Base-by-base conservation (phyloP, 208 protist genomes). In the Acanthamoeba healyi region DNA sequence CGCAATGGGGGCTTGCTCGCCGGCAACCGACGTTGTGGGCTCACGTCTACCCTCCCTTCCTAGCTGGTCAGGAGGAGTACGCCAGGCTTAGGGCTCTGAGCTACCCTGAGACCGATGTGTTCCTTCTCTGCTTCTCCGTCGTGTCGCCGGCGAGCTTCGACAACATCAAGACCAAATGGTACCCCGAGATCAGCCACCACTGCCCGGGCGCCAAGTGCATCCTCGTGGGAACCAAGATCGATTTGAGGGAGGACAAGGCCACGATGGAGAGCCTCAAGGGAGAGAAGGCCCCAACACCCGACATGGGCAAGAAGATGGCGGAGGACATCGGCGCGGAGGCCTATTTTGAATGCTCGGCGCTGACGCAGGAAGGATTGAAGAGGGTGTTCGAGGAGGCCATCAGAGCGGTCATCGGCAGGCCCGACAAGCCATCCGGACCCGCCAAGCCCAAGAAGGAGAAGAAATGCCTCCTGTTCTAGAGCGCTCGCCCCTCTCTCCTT, bases 71-170 rank as follows among this genome's bases (percentile, higher is more conserved):
- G 36, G 97, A 97, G 29, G 96, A 97, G 42, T 98, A 98, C 77
- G 96, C 97, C 58, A 61, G 86, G 58, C 90, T 98, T 51, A 72
- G 97, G 65, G 95, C 97, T 63, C 88, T 98, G 3, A 95, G 72
- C 42, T 98, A 98, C 84, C 94, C 96, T 26, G 92, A 90, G 42
- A 96, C 97, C 24, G 82, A 98, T 87, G 95, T 97, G 14, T 97
- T 97, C 58, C 49, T 98, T 19, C 87, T 98, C 72, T 98, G 97
- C 94, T 98, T 97, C 89, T 95, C 88, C 14, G 70, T 98, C 24
- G 96, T 94, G 56, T 94, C 77, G 32, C 72, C 44, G 49, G 19
- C n/a, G 40, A 94, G 89, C 67, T 96, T 96, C 56, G 94, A 96
- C 61, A 96, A 96, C 74, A 94, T 96, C 32, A 84, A 95, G n/a